Percentiles rank a stretch among this genome's conserved stretches.
Evolutionary conservation across 257 asterid genomes (phyloP).

Genomic region (Lycium ferocissimum): DNA sequence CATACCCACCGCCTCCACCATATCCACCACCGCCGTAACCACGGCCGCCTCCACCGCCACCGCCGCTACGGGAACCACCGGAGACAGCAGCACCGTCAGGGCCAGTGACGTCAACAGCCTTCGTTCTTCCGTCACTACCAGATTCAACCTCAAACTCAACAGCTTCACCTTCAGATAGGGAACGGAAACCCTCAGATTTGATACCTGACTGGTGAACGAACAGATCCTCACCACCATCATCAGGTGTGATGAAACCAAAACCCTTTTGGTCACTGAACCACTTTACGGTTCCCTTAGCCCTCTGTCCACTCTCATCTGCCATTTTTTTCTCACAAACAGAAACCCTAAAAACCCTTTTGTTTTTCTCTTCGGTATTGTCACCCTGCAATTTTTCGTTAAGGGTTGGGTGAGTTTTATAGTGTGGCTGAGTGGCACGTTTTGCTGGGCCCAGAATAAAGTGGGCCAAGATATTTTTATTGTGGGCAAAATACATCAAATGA

Average conservation of each 20-base stretch:
- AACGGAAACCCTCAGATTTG: conserved; percentile 72
- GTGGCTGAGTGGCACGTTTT: conserved; percentile 19
- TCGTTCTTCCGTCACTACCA: conserved; percentile 49
- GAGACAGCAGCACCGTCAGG: conserved; percentile 47
- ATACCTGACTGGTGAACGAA: conserved; percentile 84
- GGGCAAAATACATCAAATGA: no score
- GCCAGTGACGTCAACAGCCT: conserved; percentile 49
- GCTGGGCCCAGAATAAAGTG: neutral
- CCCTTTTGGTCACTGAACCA: conserved; percentile 92
- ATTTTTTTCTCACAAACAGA: conserved; percentile 6
- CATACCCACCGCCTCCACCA: conserved; percentile 31
- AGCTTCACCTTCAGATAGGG: conserved; percentile 72
- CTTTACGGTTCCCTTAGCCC: conserved; percentile 68
- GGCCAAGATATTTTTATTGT: neutral
- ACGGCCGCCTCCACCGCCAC: conserved; percentile 29
- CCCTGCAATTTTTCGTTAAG: neutral
- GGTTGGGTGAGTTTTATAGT: neutral
- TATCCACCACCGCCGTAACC: conserved; percentile 30
- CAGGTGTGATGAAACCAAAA: conserved; percentile 85
- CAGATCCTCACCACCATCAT: conserved; percentile 79
- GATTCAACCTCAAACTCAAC: conserved; percentile 66
- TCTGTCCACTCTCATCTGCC: conserved; percentile 46
- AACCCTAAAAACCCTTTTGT: conserved; percentile 22
- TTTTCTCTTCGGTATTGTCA: neutral
- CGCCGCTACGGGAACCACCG: conserved; percentile 41